These are phyloP conservation scores for Candida sanyaensis DNA, from an alignment of 1,139 yeast species.

Conservation along the genomic window DNA sequence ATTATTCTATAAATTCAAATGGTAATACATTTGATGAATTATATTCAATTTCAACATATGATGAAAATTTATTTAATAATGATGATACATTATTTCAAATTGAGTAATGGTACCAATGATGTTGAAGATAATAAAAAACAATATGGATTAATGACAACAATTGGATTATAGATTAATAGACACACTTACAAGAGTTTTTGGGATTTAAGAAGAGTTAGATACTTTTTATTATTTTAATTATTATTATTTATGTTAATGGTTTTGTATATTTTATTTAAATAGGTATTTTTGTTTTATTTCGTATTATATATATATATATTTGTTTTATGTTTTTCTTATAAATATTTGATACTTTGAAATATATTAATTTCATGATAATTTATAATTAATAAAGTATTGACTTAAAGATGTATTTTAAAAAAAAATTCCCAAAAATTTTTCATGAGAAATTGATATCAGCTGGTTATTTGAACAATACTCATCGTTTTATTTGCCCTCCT, in stretches of 20 bases:
- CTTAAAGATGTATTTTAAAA: too few relatives aligned
- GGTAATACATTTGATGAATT: constrained; percentile 6
- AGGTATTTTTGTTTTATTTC: neutral
- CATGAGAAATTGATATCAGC: too few relatives aligned
- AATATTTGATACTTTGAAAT: too few relatives aligned
- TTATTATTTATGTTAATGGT: neutral
- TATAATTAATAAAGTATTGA: too few relatives aligned
- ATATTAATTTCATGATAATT: too few relatives aligned
- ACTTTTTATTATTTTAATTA: too few relatives aligned
- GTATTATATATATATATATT: too few relatives aligned
- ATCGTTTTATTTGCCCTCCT: too few relatives aligned
- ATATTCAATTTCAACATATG: constrained; percentile 4
- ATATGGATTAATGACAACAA: constrained; percentile 7
- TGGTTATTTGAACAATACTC: too few relatives aligned
- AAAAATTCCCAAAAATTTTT: too few relatives aligned
- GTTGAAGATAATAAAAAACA: neutral
- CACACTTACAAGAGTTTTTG: neutral
- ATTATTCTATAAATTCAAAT: neutral
- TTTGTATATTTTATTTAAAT: too few relatives aligned
- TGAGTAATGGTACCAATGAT: constrained; percentile 9
- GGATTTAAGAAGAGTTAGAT: neutral
- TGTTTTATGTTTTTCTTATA: too few relatives aligned
- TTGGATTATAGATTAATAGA: constrained; percentile 10
- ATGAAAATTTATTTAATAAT: constrained; percentile 7
- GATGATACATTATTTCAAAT: constrained; percentile 1